Percentiles rank a stretch among this genome's conserved stretches.
Conservation (phyloP, 192 early-diverging fungal species). For the Mortierella antarctica region DNA sequence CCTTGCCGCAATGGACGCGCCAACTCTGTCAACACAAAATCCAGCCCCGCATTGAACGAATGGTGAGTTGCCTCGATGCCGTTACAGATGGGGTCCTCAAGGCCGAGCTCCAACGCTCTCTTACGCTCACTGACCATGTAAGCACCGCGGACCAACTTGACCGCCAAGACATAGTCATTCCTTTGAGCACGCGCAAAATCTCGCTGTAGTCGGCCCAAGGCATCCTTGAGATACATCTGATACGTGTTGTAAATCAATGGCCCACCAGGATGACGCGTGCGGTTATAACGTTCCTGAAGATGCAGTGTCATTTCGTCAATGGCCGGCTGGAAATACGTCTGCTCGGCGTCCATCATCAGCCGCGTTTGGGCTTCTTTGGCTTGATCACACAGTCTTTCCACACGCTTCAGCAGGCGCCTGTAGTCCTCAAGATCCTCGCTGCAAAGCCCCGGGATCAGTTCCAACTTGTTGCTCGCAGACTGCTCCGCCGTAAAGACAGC, state of each 20-base stretch:
- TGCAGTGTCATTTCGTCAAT: slow-evolving; percentile 86
- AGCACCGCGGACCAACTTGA: slow-evolving; percentile 78
- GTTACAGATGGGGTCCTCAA: slow-evolving; percentile 85
- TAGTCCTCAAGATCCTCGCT: slow-evolving; percentile 76
- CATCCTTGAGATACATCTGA: slow-evolving; percentile 91
- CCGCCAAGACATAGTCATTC: slow-evolving; percentile 78
- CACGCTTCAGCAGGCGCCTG: slow-evolving; percentile 71
- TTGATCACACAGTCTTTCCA: slow-evolving; percentile 72
- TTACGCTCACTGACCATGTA: slow-evolving; percentile 66
- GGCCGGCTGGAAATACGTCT: slow-evolving; percentile 92
- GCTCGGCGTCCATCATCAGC: slow-evolving; percentile 94
- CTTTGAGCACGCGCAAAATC: slow-evolving; percentile 78
- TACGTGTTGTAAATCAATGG: slow-evolving; percentile 93
- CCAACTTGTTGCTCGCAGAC: slow-evolving; percentile 14
- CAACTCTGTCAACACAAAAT: slow-evolving; percentile 73
- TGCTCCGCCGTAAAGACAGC: slow-evolving; percentile 42
- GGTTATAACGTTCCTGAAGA: slow-evolving; percentile 79
- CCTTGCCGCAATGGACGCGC: not conserved
- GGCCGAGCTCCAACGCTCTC: slow-evolving; percentile 73
- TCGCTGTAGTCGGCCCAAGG: slow-evolving; percentile 64
- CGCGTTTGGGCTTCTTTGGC: slow-evolving; percentile 73
- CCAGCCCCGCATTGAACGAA: slow-evolving; percentile 82
- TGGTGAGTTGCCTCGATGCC: slow-evolving; percentile 83
- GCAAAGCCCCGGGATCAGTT: slow-evolving; percentile 21
- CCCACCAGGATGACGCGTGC: slow-evolving; percentile 29